Evolutionary conservation across 768 basidiomycete genomes (phyloP).

Genomic region (Rhizopogon vinicolor): DNA sequence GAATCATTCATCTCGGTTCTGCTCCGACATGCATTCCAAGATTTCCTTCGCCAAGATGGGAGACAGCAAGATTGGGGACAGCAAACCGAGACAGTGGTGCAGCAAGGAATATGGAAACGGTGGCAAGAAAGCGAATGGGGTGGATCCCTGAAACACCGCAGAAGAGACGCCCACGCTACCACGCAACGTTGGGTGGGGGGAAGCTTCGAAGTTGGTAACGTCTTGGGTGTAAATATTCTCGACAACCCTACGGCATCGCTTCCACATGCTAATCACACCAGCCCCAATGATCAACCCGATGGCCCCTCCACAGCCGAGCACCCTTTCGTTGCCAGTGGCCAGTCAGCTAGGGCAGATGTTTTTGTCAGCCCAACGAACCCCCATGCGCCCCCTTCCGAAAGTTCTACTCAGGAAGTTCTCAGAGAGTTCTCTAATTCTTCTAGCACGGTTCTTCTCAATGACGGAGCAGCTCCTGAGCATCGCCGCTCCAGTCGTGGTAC

Average conservation of each 20-base stretch:
- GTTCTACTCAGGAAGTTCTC: not conserved
- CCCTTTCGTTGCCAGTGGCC: conserved; percentile 5
- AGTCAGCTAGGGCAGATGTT: not conserved
- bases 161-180: conserved; percentile 23
- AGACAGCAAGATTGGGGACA: conserved; percentile 64
- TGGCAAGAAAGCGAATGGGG: conserved; percentile 74
- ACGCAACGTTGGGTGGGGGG: conserved; percentile 58
- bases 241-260: conserved; percentile 13
- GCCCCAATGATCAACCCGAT: not conserved
- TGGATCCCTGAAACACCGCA: conserved; percentile 31
- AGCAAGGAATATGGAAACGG: conserved; percentile 51
- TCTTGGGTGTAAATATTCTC: conserved; percentile 65
- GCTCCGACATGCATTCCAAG: conserved; percentile 55
- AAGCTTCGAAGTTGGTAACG: conserved; percentile 74
- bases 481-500: not conserved
- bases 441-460: conserved; percentile 16
- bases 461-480: conserved; percentile 8
- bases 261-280: not conserved
- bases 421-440: conserved; percentile 12
- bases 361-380: not conserved
- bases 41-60: conserved; percentile 65
- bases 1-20: conserved; percentile 38
- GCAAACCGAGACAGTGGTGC: conserved; percentile 40
- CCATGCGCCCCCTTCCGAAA: not conserved
- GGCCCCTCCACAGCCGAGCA: not conserved